Evolutionary conservation across 2,329 filamentous ascomycete genomes (phyloP).

Genomic region (Chaetomium globosum): DNA sequence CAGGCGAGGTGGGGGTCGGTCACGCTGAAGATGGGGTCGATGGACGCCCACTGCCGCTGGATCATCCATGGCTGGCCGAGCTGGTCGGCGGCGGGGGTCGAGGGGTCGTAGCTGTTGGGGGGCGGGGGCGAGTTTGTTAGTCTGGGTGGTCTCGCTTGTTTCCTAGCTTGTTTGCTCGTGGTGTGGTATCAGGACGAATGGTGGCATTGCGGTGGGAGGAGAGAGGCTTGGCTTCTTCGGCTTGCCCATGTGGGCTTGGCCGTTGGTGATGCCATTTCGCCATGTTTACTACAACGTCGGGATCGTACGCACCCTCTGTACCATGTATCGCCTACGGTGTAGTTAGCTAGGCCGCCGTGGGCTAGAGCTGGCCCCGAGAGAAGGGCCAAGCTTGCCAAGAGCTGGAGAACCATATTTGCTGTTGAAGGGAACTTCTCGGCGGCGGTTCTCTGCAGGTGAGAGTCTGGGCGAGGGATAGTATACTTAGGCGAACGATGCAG

Average conservation of each 20-base stretch:
- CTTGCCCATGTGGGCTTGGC: neutral
- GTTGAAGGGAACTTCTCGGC: slow-evolving; percentile 10
- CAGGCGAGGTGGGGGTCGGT: slow-evolving; percentile 43
- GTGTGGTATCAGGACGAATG: no score
- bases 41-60: slow-evolving; percentile 45
- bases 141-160: no score
- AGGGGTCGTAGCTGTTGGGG: slow-evolving; percentile 44
- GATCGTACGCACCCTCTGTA: slow-evolving; percentile 44
- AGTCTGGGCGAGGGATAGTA: slow-evolving; percentile 21
- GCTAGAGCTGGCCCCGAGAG: slow-evolving; percentile 32
- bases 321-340: slow-evolving; percentile 48
- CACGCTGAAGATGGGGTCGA: slow-evolving; percentile 45
- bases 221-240: neutral
- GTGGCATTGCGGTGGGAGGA: neutral
- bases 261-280: neutral
- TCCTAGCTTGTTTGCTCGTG: no score
- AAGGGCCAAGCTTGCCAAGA: slow-evolving; percentile 35
- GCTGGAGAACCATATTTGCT: slow-evolving; percentile 14
- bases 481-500: slow-evolving; percentile 26
- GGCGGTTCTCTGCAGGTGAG: slow-evolving; percentile 2
- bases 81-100: slow-evolving; percentile 39
- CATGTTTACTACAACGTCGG: neutral
- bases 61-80: slow-evolving; percentile 45
- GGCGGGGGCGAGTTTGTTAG: no score
- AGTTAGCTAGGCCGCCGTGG: slow-evolving; percentile 47